These are phyloP conservation scores for Centrapalus pauciflorus DNA, from an alignment of 129 eudicot species.

Conservation along the genomic window DNA sequence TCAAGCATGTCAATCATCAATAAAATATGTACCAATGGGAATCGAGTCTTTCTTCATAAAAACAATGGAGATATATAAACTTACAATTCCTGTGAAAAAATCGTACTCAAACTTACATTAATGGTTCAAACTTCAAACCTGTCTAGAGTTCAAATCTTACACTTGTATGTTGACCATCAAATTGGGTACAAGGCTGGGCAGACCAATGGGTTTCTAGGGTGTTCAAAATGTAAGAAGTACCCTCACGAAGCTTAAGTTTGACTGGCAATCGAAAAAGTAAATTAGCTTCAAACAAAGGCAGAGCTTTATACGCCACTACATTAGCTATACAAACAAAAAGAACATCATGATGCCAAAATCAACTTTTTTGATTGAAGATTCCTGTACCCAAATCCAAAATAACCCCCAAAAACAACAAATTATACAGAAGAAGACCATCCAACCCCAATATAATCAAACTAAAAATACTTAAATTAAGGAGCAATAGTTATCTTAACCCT, in stretches of 20 bases:
- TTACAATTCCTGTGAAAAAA: too few relatives aligned
- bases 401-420: background rate
- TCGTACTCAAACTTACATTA: too few relatives aligned
- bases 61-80: too few relatives aligned
- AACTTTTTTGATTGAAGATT: conserved; percentile 7
- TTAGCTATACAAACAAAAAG: background rate
- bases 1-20: too few relatives aligned
- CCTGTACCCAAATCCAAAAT: conserved; percentile 16
- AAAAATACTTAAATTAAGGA: background rate
- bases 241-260: background rate
- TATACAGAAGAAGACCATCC: background rate
- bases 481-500: background rate
- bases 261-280: background rate
- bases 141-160: too few relatives aligned
- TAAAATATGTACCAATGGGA: too few relatives aligned
- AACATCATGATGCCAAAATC: conserved; percentile 16
- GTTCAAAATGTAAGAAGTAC: background rate
- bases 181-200: too few relatives aligned
- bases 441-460: background rate
- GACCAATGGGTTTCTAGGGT: too few relatives aligned
- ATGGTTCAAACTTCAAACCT: too few relatives aligned
- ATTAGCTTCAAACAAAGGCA: conserved; percentile 17
- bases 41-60: too few relatives aligned
- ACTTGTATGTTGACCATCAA: too few relatives aligned
- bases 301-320: conserved; percentile 5